Evolutionary conservation across 495 filamentous ascomycete genomes (phyloP).

Genomic region (Podospora pseudoanserina): DNA sequence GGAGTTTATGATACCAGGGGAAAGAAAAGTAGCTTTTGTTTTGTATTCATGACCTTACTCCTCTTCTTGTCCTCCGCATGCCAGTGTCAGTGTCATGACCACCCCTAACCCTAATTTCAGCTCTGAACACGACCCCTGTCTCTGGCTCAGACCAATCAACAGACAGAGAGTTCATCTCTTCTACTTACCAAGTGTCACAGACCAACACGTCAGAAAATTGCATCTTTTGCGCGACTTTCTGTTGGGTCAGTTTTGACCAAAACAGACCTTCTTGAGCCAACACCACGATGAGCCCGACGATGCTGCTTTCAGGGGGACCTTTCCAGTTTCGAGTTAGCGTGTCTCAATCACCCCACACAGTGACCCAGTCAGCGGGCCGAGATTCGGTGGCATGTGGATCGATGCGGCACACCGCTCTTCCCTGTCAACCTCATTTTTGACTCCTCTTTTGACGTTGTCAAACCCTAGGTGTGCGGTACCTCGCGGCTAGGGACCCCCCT

Average conservation of each 20-base stretch:
- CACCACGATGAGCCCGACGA: neutral
- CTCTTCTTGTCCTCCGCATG: neutral
- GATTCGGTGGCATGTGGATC: slow-evolving; percentile 13
- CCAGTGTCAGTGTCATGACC: neutral
- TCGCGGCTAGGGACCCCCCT: neutral
- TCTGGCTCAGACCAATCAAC: neutral
- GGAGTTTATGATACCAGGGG: neutral
- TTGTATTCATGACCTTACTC: neutral
- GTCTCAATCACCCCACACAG: slow-evolving; percentile 2
- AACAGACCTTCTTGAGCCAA: neutral
- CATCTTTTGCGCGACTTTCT: too few relatives aligned
- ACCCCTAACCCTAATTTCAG: neutral
- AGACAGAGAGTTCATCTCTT: neutral
- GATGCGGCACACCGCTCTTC: slow-evolving; percentile 7
- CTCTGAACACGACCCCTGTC: too few relatives aligned
- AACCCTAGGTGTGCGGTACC: neutral
- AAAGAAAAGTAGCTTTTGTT: neutral
- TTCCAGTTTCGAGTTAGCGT: slow-evolving; percentile 9
- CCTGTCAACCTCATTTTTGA: neutral
- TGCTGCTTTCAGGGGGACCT: neutral
- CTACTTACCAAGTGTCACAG: neutral
- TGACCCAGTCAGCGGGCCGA: slow-evolving; percentile 4
- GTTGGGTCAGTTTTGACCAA: too few relatives aligned
- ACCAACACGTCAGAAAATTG: neutral
- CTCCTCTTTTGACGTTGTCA: neutral